Conservation (phyloP, 2,329 filamentous ascomycete species). For the Fusarium sp. region DNA sequence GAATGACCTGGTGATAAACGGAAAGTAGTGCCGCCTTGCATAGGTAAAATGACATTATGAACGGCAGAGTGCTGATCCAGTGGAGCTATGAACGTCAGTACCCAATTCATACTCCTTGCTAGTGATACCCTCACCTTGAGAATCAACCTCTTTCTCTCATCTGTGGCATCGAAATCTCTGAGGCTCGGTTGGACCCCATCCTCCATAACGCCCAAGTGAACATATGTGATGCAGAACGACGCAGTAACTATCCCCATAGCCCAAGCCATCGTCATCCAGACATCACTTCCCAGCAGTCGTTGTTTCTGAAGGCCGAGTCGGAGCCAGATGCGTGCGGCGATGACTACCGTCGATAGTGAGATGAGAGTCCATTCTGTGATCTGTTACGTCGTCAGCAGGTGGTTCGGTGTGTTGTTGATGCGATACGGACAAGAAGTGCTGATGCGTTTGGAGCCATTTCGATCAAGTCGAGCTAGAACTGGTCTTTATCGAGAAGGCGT, state of each 20-base stretch:
- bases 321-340: conserved; percentile 31
- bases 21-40: conserved; percentile 29
- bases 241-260: neutral
- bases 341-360: conserved; percentile 8
- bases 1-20: conserved; percentile 23
- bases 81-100: neutral
- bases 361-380: conserved; percentile 29
- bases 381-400: neutral
- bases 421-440: conserved; percentile 10
- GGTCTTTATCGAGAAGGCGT: neutral
- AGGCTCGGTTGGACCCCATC: neutral
- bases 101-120: accelerated
- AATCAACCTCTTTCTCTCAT: neutral
- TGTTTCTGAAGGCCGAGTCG: conserved; percentile 25
- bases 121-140: neutral
- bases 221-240: conserved; percentile 2
- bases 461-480: too few species aligned
- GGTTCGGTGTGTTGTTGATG: accelerated
- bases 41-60: conserved; percentile 24
- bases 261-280: conserved; percentile 28
- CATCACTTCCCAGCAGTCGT: conserved; percentile 19
- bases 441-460: conserved; percentile 5
- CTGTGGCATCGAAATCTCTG: neutral
- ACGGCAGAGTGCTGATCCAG: conserved; percentile 28
- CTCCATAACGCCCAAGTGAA: conserved; percentile 18